A percentile compares a stretch with the other conserved stretches of the same genome.
Evolutionary conservation across 2,329 filamentous ascomycete genomes (phyloP).

Genomic region (Corynespora cassiicola): DNA sequence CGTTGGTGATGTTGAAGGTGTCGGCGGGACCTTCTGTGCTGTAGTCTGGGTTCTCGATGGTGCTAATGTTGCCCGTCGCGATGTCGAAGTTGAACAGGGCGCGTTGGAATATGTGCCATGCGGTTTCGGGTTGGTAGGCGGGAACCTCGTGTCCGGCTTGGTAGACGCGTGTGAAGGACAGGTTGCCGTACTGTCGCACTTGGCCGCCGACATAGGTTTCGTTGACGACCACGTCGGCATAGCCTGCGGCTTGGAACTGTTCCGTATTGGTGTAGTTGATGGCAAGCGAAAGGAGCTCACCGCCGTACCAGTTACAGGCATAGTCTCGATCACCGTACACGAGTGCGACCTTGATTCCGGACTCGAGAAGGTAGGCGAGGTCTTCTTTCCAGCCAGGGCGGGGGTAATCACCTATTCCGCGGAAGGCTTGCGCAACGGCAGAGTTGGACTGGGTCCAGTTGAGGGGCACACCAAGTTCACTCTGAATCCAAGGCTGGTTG

Average conservation of each 20-base stretch:
- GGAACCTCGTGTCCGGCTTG: constrained; percentile 61
- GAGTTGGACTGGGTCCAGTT: constrained; percentile 59
- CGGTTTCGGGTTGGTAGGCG: constrained; percentile 55
- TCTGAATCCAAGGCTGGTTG: constrained; percentile 63
- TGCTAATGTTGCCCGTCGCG: constrained; percentile 59
- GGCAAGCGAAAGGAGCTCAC: constrained; percentile 70
- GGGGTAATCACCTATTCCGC: constrained; percentile 55
- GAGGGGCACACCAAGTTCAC: constrained; percentile 64
- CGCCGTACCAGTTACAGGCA: constrained; percentile 72
- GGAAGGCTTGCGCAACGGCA: constrained; percentile 56
- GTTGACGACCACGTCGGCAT: constrained; percentile 74
- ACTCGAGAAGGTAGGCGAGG: constrained; percentile 61
- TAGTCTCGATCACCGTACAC: constrained; percentile 47
- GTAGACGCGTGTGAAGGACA: constrained; percentile 60
- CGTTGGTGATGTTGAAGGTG: constrained; percentile 54
- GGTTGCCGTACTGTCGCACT: constrained; percentile 77
- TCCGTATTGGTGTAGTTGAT: constrained; percentile 60
- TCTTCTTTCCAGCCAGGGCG: constrained; percentile 57
- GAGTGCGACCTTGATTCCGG: constrained; percentile 39
- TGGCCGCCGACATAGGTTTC: constrained; percentile 72
- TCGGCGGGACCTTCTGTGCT: constrained; percentile 41
- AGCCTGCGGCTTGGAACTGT: constrained; percentile 71
- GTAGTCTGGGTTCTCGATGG: constrained; percentile 48
- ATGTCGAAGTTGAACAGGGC: constrained; percentile 59
- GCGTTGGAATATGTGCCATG: constrained; percentile 61